Evolutionary conservation across 1,284 basidiomycete species (phyloP).

Genomic region (Calocybe gambosa): DNA sequence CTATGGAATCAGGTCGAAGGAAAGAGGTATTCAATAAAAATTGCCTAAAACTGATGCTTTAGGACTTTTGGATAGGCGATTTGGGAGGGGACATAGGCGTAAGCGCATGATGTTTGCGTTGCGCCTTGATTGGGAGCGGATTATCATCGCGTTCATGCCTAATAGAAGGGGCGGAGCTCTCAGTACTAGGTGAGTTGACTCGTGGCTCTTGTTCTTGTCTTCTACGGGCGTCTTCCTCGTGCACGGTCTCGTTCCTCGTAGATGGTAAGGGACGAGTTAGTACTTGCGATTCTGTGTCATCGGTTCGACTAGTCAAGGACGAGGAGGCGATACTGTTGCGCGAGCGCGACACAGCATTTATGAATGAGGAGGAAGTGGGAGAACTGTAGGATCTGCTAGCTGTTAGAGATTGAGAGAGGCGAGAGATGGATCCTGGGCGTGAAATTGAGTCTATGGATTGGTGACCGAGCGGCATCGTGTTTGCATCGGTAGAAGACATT

Average conservation of each 20-base stretch:
- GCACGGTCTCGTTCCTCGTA: no score
- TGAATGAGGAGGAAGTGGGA: not conserved
- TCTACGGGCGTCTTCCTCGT: not conserved
- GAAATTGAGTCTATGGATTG: not conserved
- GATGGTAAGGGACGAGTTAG: not conserved
- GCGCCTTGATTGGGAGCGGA: slow-evolving; percentile 4
- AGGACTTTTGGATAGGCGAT: not conserved
- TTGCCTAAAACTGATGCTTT: no score
- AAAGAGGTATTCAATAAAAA: no score
- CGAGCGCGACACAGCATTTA: not conserved
- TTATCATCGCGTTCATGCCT: not conserved
- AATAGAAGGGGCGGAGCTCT: not conserved
- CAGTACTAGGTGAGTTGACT: not conserved
- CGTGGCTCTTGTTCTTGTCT: not conserved
- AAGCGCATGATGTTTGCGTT: slow-evolving; percentile 2
- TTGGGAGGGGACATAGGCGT: not conserved
- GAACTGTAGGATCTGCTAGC: not conserved
- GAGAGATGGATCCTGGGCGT: not conserved
- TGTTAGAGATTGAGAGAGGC: not conserved
- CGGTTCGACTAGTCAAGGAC: not conserved
- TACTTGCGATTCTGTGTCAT: not conserved
- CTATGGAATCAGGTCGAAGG: no score
- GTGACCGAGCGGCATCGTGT: no score
- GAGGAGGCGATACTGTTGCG: not conserved
- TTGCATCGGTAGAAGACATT: not conserved